Evolutionary conservation across 495 filamentous ascomycete genomes (phyloP).

Genomic region (Oidiodendron maius): DNA sequence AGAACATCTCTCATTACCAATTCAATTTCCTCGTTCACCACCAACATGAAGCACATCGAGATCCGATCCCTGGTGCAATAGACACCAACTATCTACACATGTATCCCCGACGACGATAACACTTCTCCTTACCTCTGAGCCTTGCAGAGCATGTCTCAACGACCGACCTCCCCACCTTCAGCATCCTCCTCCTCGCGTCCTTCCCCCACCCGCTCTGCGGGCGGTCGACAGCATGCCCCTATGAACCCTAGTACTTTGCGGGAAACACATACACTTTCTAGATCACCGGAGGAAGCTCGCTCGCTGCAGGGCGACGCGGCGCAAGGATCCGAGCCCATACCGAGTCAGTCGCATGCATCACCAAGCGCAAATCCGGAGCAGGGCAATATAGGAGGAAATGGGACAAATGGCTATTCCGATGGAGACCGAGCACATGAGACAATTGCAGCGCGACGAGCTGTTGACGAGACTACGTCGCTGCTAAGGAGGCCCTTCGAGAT

Average conservation of each 20-base stretch:
- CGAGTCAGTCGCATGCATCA: slow-evolving; percentile 16
- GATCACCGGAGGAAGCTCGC: slow-evolving; percentile 3
- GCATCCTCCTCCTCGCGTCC: background rate
- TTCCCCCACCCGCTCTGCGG: background rate
- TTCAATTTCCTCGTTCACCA: no score
- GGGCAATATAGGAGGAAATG: slow-evolving; percentile 10
- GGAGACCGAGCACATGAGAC: slow-evolving; percentile 1
- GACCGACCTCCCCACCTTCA: background rate
- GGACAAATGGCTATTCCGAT: slow-evolving; percentile 2
- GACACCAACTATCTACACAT: background rate
- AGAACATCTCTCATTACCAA: no score
- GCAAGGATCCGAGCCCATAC: background rate
- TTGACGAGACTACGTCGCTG: slow-evolving; percentile 38
- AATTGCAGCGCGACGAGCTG: slow-evolving; percentile 1
- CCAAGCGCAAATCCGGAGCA: slow-evolving; percentile 15
- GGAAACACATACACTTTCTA: slow-evolving; percentile 10
- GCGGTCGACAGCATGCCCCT: slow-evolving; percentile 8
- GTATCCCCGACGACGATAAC: background rate
- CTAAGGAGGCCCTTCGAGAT: slow-evolving; percentile 27
- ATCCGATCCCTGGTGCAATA: no score
- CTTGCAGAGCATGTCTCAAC: background rate
- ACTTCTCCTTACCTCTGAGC: background rate
- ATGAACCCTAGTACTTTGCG: slow-evolving; percentile 10
- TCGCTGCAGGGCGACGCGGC: background rate
- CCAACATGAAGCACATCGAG: no score